Evolutionary conservation across 1,139 yeast species (phyloP), one percentile per base, ranked within the genome.

Genomic region (Nematodospora anomalae): DNA sequence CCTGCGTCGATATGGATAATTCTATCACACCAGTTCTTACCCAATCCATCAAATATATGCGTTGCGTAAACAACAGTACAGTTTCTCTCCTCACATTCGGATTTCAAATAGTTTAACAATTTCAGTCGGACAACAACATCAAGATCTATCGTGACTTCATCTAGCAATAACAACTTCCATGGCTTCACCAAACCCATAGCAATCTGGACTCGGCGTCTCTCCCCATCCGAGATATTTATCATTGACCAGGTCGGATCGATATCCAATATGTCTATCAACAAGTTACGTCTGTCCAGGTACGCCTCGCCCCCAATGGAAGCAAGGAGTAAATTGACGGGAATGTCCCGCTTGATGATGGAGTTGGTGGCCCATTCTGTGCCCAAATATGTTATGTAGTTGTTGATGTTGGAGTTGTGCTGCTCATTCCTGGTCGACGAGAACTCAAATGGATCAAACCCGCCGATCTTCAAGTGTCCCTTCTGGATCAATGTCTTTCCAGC

Each of bases 291-390:
- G 21, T 83, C 92, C 0, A 79, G 71, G 53, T 64, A 87, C 10
- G 66, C 66, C 33, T 80, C 82, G 6, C 96, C 95, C 0, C 98
- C 98, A 43, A 92, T 79, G 14, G 95, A 83, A 13, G 83, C 74
- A 30, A 92, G 74, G 44, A 92, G 67, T 30, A 85, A 76, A 18
- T 81, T 73, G 6, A 92, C 97, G 0, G 95, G 88, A 40, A 92
- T 86, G 57, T 92, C 98, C 46, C 96, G 71, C 51, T 90, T 81
- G 3, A 90, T 94, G 33, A 89, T 80, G 14, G 90, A 87, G 62
- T 89, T 92, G 36, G 86, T 79, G 6, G 96, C 96, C 98, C 98
- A 92, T 57, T 92, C 98, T 0, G 97, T 92, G 3, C 98, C 98
- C 33, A 92, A 66, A 57, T 92, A 92, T 0, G 96, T 86, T 38